Conservation (phyloP, 169 alveolate genomes). For the Cyclospora cayetanensis region DNA sequence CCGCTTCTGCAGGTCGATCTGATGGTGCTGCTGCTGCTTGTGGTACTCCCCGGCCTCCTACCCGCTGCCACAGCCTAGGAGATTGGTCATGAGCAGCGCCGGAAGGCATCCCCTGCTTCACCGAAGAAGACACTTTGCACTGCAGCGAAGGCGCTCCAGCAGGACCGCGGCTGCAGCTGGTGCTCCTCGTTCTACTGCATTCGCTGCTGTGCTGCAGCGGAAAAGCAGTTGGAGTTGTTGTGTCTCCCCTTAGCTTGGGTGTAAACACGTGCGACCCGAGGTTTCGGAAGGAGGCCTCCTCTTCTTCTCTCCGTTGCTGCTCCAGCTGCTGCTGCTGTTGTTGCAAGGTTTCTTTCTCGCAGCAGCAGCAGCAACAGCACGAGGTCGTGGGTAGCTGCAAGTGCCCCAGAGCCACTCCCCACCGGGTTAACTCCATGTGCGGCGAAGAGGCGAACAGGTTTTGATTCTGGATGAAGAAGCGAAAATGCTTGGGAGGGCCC, state of each 20-base stretch:
- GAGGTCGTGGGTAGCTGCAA: slow-evolving; percentile 63
- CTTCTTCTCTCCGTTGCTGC: neutral
- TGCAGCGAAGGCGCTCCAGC: neutral
- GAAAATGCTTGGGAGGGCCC: neutral
- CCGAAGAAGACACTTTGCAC: neutral
- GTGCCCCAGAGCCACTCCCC: slow-evolving; percentile 50
- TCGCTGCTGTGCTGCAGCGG: slow-evolving; percentile 28
- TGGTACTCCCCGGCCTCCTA: neutral
- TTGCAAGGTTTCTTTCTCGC: neutral
- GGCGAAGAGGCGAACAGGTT: slow-evolving; percentile 57
- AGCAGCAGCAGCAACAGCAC: slow-evolving; percentile 67
- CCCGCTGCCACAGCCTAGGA: neutral
- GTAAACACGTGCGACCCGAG: neutral
- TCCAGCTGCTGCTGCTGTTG: neutral
- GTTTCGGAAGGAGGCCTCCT: neutral
- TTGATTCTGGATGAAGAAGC: slow-evolving; percentile 46
- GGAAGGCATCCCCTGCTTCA: neutral
- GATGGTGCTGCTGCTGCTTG: neutral
- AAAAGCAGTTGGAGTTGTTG: neutral
- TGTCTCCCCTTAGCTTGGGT: neutral
- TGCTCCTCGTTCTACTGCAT: neutral
- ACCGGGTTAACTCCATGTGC: slow-evolving; percentile 51
- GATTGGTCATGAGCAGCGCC: slow-evolving; percentile 23
- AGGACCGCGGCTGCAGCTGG: neutral
- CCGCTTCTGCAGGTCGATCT: neutral